Evolutionary conservation across 495 filamentous ascomycete species (phyloP), one percentile per base, ranked within the genome.

Genomic region (Poronia punctata): DNA sequence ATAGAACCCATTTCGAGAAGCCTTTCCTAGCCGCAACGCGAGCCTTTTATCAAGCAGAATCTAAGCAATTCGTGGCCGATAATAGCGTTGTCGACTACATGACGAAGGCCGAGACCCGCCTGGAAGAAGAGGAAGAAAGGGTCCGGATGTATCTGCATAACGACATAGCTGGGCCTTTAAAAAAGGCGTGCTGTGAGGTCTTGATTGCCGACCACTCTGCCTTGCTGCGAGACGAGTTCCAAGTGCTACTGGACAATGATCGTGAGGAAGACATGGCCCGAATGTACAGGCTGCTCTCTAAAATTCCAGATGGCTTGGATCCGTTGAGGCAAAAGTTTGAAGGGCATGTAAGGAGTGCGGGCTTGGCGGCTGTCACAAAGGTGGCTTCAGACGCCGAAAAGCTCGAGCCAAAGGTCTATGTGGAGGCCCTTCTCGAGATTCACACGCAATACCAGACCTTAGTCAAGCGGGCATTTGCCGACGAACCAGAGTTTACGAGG

Each of bases 11-110:
- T 63, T 99, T 99, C 61, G 88, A 99, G 68, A 74, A 69, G 48
- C 93, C 92, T 1, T 99, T 90, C 75, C 77, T 99, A 37, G 72
- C 75, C 3, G 88, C 88, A 5, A 99, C 92, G 7, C 77, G 71
- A 47, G 57, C 64, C 5, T 97, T 95, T 63, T 99, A 97, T 58
- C 74, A 89, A 46, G 82, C 82, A 27, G 92, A 99, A 57, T 96
- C 89, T 38, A 84, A 87, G 45, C 83, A 85, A 51, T 99, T 97
- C 56, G 80, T 97, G 7, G 83, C 88, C 6, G 90, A 97, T 57
- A 99, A 99, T 55, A 95, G 85, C 49, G 88, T 97, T 5, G 89
- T 99, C 20, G 92, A 99, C 56, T 99, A 97, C 64, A 97, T 97
- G 93, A 97, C 97, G 72, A 99, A 99, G 70, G 93, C 92, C 11